Percentiles rank a stretch among this genome's conserved stretches.
These are phyloP conservation scores for Meripilus lineatus DNA, from an alignment of 1,284 basidiomycete genomes.

Conservation along the genomic window DNA sequence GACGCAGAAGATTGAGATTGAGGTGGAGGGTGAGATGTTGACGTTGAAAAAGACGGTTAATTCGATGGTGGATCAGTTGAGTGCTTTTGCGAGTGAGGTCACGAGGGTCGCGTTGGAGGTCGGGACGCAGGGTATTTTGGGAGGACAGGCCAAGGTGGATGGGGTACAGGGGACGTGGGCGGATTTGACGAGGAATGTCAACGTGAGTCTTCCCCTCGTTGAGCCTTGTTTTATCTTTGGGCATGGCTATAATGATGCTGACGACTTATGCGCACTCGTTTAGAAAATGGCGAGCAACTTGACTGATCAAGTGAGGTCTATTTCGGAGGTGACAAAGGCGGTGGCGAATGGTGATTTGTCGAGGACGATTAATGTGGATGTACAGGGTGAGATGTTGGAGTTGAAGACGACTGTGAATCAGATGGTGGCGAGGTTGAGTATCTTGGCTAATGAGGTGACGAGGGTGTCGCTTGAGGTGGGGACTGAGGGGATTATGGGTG, in stretches of 20 bases:
- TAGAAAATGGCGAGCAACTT: conserved; percentile 89
- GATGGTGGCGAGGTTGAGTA: conserved; percentile 86
- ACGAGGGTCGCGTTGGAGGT: conserved; percentile 92
- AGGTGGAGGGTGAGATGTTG: conserved; percentile 91
- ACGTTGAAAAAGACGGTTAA: conserved; percentile 82
- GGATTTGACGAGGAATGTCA: conserved; percentile 87
- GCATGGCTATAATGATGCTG: neutral
- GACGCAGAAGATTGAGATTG: conserved; percentile 85
- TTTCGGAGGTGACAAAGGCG: conserved; percentile 95
- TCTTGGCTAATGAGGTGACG: conserved; percentile 81
- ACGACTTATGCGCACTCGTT: neutral
- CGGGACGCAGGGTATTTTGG: conserved; percentile 88
- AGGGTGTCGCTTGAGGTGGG: conserved; percentile 90
- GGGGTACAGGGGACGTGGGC: conserved; percentile 95
- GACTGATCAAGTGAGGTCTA: conserved; percentile 96
- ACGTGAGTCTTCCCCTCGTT: conserved; percentile 39
- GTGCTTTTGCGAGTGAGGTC: conserved; percentile 91
- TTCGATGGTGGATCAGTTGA: conserved; percentile 86
- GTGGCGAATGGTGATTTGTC: conserved; percentile 91
- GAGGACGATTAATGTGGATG: conserved; percentile 91
- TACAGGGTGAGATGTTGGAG: conserved; percentile 96
- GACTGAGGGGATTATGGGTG: conserved; percentile 93
- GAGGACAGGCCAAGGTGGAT: conserved; percentile 88
- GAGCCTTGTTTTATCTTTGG: neutral
- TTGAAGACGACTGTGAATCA: conserved; percentile 89